Evolutionary conservation across 225 moss, liverwort and hornwort species (phyloP).

Genomic region (Thuidium tamariscinum): DNA sequence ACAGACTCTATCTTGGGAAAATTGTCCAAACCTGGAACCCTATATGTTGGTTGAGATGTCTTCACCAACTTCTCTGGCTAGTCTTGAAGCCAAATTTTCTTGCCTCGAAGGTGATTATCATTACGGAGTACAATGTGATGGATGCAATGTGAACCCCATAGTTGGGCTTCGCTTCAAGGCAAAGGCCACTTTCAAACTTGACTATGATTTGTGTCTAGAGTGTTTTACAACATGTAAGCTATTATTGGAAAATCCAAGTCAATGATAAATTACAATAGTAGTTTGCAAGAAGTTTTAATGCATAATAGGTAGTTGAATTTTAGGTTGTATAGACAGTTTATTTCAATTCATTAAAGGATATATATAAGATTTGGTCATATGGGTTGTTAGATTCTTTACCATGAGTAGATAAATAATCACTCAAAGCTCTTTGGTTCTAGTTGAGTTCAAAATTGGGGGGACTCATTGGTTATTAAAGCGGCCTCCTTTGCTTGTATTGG

Average conservation of each 20-base stretch:
- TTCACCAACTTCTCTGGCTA: neutral
- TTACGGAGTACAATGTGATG: rapidly evolving
- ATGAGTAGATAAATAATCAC: no score
- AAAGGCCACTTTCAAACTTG: neutral
- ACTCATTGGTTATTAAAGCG: no score
- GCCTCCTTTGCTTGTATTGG: no score
- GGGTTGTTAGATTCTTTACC: no score
- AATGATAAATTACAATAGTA: neutral
- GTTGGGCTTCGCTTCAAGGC: rapidly evolving
- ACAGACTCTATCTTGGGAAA: no score
- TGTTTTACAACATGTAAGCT: neutral
- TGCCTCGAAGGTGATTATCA: neutral
- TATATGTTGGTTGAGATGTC: no score
- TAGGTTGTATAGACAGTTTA: neutral
- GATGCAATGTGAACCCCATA: neutral
- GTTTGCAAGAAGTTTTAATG: neutral
- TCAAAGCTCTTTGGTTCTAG: no score
- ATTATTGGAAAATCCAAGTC: neutral
- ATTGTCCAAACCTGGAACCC: no score
- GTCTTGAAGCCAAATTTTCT: neutral
- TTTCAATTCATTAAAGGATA: neutral
- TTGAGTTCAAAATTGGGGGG: no score
- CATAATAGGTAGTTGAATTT: neutral
- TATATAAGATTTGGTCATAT: no score
- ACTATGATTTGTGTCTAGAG: neutral